phyloP scores from a whole-genome alignment of 495 filamentous ascomycete species.

The Penicillium argentinense region DNA sequence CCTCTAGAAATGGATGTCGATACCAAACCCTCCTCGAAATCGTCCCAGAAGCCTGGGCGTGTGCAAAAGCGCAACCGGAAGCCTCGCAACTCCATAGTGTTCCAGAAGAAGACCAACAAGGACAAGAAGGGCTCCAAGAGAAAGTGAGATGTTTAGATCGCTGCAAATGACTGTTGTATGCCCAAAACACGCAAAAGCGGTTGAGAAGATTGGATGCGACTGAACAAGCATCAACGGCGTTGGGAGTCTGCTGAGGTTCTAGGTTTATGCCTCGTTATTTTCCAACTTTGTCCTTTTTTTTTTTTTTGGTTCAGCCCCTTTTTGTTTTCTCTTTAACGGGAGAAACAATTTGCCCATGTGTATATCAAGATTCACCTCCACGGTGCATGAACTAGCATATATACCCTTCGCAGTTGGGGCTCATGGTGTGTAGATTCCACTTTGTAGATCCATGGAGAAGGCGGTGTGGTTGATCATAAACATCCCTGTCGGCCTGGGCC shows the following conservation, averaged over 20 bases:
- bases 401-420: too few species aligned
- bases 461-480: conserved; percentile 17
- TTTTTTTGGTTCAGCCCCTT: neutral
- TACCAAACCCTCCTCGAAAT: conserved; percentile 19
- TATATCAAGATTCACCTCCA: neutral
- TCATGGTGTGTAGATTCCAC: neutral
- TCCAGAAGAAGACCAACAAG: conserved; percentile 30
- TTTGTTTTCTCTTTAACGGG: neutral
- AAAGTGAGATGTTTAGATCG: conserved; percentile 21
- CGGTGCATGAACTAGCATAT: too few species aligned
- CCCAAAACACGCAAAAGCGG: conserved; percentile 11
- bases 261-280: too few species aligned
- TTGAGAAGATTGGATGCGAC: conserved; percentile 5
- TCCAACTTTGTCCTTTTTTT: too few species aligned
- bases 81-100: conserved; percentile 46
- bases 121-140: conserved; percentile 30
- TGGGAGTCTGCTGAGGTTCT: conserved; percentile 14
- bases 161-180: conserved; percentile 34
- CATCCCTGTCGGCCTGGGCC: neutral
- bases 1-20: conserved; percentile 45
- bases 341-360: neutral
- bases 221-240: conserved; percentile 11
- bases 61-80: conserved; percentile 44
- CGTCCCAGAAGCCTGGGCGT: conserved; percentile 28
- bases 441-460: conserved; percentile 6